Evolutionary conservation across 441 rosid species (phyloP).

Genomic region (Jatropha multifida): DNA sequence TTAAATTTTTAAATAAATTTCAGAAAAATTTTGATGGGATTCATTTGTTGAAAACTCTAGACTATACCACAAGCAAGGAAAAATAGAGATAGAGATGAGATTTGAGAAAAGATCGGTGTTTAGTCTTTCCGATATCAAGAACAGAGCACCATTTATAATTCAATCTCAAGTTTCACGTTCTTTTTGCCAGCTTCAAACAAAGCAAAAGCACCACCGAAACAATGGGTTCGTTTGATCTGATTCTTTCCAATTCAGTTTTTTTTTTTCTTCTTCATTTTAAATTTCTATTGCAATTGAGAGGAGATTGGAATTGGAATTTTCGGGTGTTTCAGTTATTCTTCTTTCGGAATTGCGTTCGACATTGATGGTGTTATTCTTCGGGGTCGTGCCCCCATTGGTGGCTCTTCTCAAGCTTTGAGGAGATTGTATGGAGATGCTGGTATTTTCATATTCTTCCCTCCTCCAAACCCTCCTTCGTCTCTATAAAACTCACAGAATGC

Average conservation of each 20-base stretch:
- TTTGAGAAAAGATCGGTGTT: slow-evolving; percentile 16
- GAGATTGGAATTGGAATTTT: background rate
- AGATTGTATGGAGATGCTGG: slow-evolving; percentile 41
- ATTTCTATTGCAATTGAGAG: background rate
- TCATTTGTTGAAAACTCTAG: no score
- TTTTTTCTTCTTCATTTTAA: background rate
- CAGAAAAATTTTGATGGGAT: no score
- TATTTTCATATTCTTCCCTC: slow-evolving; percentile 7
- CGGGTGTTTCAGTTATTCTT: slow-evolving; percentile 2
- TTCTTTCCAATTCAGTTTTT: background rate
- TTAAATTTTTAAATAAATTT: no score
- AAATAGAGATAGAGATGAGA: slow-evolving; percentile 14
- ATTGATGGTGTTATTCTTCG: slow-evolving; percentile 59
- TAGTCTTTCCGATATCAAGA: slow-evolving; percentile 24
- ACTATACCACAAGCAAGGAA: background rate
- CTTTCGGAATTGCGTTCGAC: slow-evolving; percentile 57
- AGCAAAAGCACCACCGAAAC: background rate
- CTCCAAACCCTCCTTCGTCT: no score
- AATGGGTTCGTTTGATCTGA: slow-evolving; percentile 18
- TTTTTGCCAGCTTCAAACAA: slow-evolving; percentile 25
- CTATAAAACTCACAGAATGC: no score
- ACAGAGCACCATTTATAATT: slow-evolving; percentile 19
- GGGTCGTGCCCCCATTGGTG: slow-evolving; percentile 45
- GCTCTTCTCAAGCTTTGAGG: slow-evolving; percentile 44
- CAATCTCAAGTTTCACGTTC: slow-evolving; percentile 26